Conservation (phyloP, 306 rosid genomes). For the Pyrus communis region DNA sequence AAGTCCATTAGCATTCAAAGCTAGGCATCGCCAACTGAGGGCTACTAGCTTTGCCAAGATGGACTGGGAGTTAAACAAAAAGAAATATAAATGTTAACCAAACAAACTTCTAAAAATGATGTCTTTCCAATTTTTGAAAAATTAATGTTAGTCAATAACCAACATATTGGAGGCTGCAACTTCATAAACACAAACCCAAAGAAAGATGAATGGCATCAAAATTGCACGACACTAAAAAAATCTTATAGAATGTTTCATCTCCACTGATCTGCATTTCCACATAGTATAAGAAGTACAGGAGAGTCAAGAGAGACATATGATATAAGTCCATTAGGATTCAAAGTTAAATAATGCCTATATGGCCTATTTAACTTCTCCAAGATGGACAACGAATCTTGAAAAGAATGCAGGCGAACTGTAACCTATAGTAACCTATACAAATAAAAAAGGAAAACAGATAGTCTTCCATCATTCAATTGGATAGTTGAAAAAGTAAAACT, state of each 20-base stretch:
- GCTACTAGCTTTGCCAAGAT: slow-evolving; percentile 65
- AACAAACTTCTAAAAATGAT: neutral
- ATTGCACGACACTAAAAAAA: neutral
- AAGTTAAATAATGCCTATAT: slow-evolving; percentile 12
- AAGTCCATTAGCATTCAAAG: slow-evolving; percentile 71
- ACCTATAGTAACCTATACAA: neutral
- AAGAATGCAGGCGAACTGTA: neutral
- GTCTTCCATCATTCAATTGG: no score
- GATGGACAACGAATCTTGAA: slow-evolving; percentile 18
- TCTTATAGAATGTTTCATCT: slow-evolving; percentile 26
- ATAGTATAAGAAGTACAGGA: slow-evolving; percentile 25
- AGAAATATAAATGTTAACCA: neutral
- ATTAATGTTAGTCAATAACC: neutral
- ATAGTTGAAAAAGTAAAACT: no score
- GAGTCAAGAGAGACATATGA: slow-evolving; percentile 40
- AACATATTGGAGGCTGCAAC: neutral
- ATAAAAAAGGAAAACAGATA: no score
- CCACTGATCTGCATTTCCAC: slow-evolving; percentile 39
- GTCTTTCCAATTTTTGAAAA: neutral
- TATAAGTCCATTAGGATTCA: slow-evolving; percentile 32
- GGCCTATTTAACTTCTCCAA: slow-evolving; percentile 31
- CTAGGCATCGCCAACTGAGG: slow-evolving; percentile 28
- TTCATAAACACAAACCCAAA: neutral
- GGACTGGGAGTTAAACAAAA: slow-evolving; percentile 25
- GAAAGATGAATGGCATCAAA: neutral